Percentiles rank a stretch among this genome's conserved stretches.
These are phyloP conservation scores for Colletotrichum aenigma DNA, from an alignment of 2,329 filamentous ascomycete genomes.

Conservation along the genomic window DNA sequence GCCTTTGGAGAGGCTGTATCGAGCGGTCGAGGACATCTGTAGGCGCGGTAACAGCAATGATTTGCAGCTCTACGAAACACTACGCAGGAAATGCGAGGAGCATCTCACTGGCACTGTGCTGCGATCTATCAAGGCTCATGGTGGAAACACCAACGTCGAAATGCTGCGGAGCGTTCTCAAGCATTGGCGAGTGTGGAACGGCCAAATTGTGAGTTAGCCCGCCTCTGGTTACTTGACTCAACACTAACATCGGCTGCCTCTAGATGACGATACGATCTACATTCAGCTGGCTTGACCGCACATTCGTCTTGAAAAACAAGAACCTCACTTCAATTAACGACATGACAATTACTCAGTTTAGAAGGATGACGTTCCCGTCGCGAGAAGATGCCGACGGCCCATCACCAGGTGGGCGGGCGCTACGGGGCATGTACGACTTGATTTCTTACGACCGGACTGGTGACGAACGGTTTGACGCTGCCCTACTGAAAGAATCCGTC, in stretches of 20 bases:
- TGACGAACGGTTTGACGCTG: constrained; percentile 60
- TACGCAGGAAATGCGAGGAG: constrained; percentile 68
- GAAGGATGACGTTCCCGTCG: constrained; percentile 56
- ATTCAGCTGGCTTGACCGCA: constrained; percentile 93
- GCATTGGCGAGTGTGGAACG: constrained; percentile 79
- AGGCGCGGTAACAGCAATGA: constrained; percentile 73
- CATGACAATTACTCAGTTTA: constrained; percentile 78
- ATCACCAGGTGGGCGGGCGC: constrained; percentile 41
- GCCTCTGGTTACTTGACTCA: neutral
- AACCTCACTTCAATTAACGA: constrained; percentile 77
- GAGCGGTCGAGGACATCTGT: constrained; percentile 90
- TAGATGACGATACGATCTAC: constrained; percentile 81
- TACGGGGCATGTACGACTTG: constrained; percentile 73
- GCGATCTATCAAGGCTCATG: constrained; percentile 54
- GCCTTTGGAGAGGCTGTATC: constrained; percentile 89
- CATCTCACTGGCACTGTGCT: constrained; percentile 70
- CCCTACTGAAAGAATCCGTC: constrained; percentile 75
- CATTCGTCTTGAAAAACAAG: constrained; percentile 79
- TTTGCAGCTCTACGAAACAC: constrained; percentile 60
- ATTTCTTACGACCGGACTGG: constrained; percentile 73
- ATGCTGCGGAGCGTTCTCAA: constrained; percentile 60
- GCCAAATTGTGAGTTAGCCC: constrained; percentile 67
- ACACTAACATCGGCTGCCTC: neutral
- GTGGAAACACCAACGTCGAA: constrained; percentile 62
- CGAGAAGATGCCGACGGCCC: constrained; percentile 12